phyloP scores from a whole-genome alignment of 495 filamentous ascomycete species.

The Podospora australis region DNA sequence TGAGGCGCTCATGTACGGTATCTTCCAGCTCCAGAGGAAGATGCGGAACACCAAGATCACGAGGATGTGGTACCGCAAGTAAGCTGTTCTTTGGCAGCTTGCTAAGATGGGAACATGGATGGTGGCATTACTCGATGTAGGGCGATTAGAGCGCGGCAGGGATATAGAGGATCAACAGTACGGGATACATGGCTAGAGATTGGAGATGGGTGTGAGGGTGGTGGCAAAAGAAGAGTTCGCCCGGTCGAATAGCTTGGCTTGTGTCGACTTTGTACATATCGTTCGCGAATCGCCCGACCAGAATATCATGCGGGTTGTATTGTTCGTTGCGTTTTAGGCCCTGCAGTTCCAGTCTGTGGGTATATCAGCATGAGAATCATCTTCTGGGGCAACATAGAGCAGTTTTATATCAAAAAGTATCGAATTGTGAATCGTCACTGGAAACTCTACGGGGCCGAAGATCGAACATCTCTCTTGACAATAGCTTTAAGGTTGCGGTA shows the following conservation, averaged over 20 bases:
- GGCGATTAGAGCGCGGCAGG: not conserved
- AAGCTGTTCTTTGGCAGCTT: not conserved
- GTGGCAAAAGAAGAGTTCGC: not conserved
- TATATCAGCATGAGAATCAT: no score
- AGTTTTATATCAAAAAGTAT: no score
- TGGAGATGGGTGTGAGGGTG: not conserved
- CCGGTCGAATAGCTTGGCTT: not conserved
- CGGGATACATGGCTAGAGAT: not conserved
- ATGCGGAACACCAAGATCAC: slow-evolving; percentile 73
- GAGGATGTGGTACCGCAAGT: slow-evolving; percentile 51
- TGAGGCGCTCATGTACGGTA: slow-evolving; percentile 84
- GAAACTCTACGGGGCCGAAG: no score
- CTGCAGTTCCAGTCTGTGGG: no score
- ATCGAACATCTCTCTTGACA: no score
- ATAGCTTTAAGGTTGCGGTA: no score
- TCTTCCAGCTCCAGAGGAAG: slow-evolving; percentile 84
- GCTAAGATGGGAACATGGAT: not conserved
- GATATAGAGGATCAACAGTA: not conserved
- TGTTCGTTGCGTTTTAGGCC: no score
- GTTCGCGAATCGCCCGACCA: no score
- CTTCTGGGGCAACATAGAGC: no score
- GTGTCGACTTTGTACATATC: slow-evolving; percentile 9
- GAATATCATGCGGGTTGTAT: no score
- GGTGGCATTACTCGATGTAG: no score
- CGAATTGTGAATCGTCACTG: no score